Conservation (phyloP, 805 yeast species). For the Lachancea lanzarotensis region DNA sequence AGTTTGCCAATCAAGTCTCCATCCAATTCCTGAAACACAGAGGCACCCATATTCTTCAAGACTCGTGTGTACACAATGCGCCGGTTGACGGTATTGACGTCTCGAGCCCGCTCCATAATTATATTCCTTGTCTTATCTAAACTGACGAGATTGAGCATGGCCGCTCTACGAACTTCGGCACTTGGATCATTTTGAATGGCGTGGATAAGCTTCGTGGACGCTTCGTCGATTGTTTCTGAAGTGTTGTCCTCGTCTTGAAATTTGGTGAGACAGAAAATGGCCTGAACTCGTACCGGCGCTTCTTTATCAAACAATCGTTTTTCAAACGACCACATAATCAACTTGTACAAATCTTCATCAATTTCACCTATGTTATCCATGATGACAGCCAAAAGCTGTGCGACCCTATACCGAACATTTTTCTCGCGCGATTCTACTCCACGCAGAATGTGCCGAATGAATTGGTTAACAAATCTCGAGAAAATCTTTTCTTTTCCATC, state of each 20-base stretch:
- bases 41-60: slow-evolving; percentile 60
- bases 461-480: slow-evolving; percentile 48
- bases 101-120: slow-evolving; percentile 77
- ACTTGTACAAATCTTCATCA: slow-evolving; percentile 62
- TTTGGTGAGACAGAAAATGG: slow-evolving; percentile 69
- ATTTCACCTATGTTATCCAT: slow-evolving; percentile 70
- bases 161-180: slow-evolving; percentile 86
- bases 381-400: slow-evolving; percentile 65
- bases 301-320: slow-evolving; percentile 71
- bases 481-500: slow-evolving; percentile 40
- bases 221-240: slow-evolving; percentile 38
- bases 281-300: slow-evolving; percentile 71
- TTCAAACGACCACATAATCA: slow-evolving; percentile 52
- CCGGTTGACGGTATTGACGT: slow-evolving; percentile 64
- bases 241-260: slow-evolving; percentile 52
- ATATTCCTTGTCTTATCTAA: slow-evolving; percentile 46
- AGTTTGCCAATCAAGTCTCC: slow-evolving; percentile 54
- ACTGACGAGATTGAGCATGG: slow-evolving; percentile 62
- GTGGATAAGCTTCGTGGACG: slow-evolving; percentile 41
- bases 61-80: slow-evolving; percentile 63
- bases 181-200: slow-evolving; percentile 70
- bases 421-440: slow-evolving; percentile 75
- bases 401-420: slow-evolving; percentile 71
- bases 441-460: slow-evolving; percentile 61
- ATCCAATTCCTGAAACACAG: slow-evolving; percentile 34